Percentiles rank a stretch among this genome's conserved stretches.
phyloP scores from a whole-genome alignment of 1,284 basidiomycete species.

The Ganoderma leucocontextum region DNA sequence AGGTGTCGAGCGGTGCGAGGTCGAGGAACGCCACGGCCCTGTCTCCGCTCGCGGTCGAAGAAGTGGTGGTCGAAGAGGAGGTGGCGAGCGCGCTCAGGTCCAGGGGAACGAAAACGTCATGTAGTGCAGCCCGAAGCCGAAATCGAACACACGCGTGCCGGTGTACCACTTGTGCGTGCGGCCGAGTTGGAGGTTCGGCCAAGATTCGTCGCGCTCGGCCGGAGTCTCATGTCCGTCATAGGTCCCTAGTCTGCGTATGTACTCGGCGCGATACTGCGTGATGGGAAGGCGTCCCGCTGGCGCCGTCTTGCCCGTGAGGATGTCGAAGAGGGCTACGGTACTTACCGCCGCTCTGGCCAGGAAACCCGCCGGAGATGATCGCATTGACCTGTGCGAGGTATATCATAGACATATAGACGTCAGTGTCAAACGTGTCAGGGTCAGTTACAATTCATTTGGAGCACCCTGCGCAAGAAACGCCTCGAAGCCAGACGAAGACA shows the following conservation, averaged over 20 bases:
- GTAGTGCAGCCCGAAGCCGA: conserved; percentile 61
- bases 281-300: too few species aligned
- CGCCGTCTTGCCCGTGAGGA: too few species aligned
- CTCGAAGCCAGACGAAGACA: background rate
- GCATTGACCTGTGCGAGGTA: background rate
- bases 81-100: conserved; percentile 44
- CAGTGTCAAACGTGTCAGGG: background rate
- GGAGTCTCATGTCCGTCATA: background rate
- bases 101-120: conserved; percentile 53
- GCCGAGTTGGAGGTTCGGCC: background rate
- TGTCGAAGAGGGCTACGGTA: too few species aligned
- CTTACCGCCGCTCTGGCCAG: too few species aligned
- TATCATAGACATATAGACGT: background rate
- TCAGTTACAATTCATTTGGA: background rate
- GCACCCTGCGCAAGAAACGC: background rate
- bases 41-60: conserved; percentile 27
- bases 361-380: background rate
- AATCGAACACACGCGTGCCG: conserved; percentile 57
- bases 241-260: background rate
- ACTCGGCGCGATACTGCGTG: background rate
- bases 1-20: conserved; percentile 55
- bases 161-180: conserved; percentile 50
- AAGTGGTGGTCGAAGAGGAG: conserved; percentile 14
- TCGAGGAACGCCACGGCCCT: conserved; percentile 46
- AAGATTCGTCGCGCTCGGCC: background rate